Base-by-base conservation (phyloP, 352 stramenopile species). In the Thalassiosira livingstoniorum region DNA sequence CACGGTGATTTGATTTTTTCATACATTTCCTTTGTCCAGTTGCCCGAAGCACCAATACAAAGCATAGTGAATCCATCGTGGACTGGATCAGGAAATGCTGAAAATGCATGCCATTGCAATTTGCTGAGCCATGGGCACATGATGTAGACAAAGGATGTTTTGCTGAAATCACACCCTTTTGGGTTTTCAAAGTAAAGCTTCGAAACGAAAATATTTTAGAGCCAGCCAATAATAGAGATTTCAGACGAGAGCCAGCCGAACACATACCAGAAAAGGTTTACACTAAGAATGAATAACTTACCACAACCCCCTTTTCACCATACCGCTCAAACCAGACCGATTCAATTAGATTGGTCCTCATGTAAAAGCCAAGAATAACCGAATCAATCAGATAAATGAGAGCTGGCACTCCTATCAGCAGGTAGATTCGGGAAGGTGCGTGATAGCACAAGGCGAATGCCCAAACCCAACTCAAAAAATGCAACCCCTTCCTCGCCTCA, bases 91-190 rank as follows among this genome's bases (percentile, higher is more conserved):
- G 65, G 65, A n/a, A 64, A 74, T 21, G 58, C 32, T 0, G 45
- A 64, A 15, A 74, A 74, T 2, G 65, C 65, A 64, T 77, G 65
- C 65, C 65, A 74, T 35, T 74, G 65, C n/a, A 47, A 51, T 51
- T 71, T 72, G 21, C 31, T 65, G 18, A 76, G 34, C 70, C 70
- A 78, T 11, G 57, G 70, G n/a, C 34, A 62, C 70, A 78, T 78
- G 31, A 78, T 78, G 0, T 65, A 72, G 0, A 78, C 43, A 27
- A 58, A 78, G 0, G 57, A 53, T 42, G 70, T 63, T 13, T 71
- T 71, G 2, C 13, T 5, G 0, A 13, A 47, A 3, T 72, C 60
- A 70, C 18, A 72, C 0, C 37, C 34, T 35, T 21, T 1, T 55
- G 70, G 70, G 55, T 71, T 78, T 23, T 78, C 35, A n/a, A 78